Percentiles rank a stretch among this genome's conserved stretches.
Conservation (phyloP, 345 rosid species). For the Linum trigynum region DNA sequence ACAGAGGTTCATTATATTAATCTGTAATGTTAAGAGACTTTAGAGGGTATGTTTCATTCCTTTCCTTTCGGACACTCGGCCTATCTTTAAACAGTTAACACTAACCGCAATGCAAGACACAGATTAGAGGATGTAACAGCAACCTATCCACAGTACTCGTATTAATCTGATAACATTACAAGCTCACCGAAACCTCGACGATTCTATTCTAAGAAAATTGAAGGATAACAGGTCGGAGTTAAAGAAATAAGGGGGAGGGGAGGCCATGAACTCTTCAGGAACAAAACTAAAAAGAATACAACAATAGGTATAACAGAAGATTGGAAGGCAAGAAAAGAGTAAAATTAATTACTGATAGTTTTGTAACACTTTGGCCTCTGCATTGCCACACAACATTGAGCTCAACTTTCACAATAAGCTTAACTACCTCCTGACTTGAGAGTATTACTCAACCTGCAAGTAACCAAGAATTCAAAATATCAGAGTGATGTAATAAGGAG, state of each 20-base stretch:
- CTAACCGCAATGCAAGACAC: background rate
- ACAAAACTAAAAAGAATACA: no score
- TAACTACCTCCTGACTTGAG: slow-evolving; percentile 43
- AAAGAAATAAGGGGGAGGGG: no score
- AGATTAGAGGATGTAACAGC: no score
- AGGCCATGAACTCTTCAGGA: no score
- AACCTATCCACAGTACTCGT: no score
- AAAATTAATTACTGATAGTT: background rate
- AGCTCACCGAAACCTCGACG: background rate
- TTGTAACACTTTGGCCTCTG: background rate
- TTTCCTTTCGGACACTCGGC: no score
- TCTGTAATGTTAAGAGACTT: no score
- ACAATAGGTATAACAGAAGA: background rate
- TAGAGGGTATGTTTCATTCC: no score
- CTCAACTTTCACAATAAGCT: background rate
- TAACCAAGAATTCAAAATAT: background rate
- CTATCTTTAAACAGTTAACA: background rate
- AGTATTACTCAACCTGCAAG: slow-evolving; percentile 53
- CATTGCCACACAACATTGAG: background rate
- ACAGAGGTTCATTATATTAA: no score
- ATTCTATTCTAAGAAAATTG: background rate
- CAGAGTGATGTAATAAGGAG: no score
- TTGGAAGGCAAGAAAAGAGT: background rate
- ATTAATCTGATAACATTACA: background rate
- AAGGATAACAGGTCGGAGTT: no score